phyloP scores from a whole-genome alignment of 768 basidiomycete species.

The Gautieria morchelliformis region DNA sequence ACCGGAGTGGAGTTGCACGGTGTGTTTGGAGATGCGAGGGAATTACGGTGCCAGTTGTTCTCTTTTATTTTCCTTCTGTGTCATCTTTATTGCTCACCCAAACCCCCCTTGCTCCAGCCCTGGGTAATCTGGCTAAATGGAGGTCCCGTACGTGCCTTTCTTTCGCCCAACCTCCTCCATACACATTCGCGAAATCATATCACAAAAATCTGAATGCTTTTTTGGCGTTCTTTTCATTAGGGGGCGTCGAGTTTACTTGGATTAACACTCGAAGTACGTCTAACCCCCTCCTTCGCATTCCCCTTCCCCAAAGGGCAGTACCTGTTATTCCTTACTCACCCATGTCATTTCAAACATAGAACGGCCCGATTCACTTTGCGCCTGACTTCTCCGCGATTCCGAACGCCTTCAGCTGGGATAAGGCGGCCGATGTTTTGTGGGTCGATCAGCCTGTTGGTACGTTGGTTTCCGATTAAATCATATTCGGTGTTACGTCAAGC shows the following conservation, averaged over 20 bases:
- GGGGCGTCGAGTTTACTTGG: conserved; percentile 64
- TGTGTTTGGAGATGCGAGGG: too few relatives aligned
- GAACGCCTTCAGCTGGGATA: conserved; percentile 52
- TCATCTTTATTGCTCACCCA: conserved; percentile 5
- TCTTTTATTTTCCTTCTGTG: conserved; percentile 11
- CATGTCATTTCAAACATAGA: conserved; percentile 27
- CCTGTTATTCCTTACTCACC: too few relatives aligned
- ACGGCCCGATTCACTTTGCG: conserved; percentile 57
- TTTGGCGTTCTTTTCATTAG: conserved; percentile 14
- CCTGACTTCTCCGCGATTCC: conserved; percentile 38
- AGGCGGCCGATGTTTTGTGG: conserved; percentile 54
- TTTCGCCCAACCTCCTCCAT: too few relatives aligned
- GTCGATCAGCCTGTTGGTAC: conserved; percentile 58
- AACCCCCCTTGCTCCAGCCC: conserved; percentile 25
- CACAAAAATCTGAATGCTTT: too few relatives aligned
- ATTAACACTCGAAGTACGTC: conserved; percentile 43
- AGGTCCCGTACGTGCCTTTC: conserved; percentile 34
- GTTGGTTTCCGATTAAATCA: not conserved
- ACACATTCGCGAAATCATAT: too few relatives aligned
- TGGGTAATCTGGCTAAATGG: conserved; percentile 74
- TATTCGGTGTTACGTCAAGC: too few relatives aligned
- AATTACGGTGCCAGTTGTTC: too few relatives aligned
- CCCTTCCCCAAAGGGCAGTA: too few relatives aligned
- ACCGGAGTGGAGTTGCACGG: too few relatives aligned
- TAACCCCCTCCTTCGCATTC: too few relatives aligned